phyloP scores from a whole-genome alignment of 2,329 filamentous ascomycete species.

The Colletotrichum australisinense region DNA sequence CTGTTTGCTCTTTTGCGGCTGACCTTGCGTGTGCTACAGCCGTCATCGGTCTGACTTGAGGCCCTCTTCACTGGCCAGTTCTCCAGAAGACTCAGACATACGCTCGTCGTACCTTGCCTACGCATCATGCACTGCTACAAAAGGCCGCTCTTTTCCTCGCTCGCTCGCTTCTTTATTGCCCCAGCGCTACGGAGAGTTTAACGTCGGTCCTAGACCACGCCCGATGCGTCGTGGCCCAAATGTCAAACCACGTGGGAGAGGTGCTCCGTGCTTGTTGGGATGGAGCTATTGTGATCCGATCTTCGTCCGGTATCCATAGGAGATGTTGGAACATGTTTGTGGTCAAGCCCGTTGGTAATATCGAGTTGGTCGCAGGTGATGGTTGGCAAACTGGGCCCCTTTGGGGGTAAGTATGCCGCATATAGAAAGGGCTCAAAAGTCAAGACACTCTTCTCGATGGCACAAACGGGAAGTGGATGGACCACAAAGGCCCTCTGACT shows the following conservation, averaged over 20 bases:
- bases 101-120: slow-evolving; percentile 24
- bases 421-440: not conserved
- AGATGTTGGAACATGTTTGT: not conserved
- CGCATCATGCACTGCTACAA: slow-evolving; percentile 28
- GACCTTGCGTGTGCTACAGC: slow-evolving; percentile 19
- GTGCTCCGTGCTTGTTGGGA: not conserved
- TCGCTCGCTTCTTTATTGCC: not conserved
- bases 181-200: not conserved
- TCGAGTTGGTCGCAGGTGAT: not conserved
- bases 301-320: not conserved
- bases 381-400: no score
- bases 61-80: not conserved
- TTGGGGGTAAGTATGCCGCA: no score
- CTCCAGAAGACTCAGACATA: slow-evolving; percentile 5
- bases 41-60: slow-evolving; percentile 17
- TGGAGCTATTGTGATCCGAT: not conserved
- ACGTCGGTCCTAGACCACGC: not conserved
- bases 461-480: not conserved
- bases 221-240: not conserved
- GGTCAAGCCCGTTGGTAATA: not conserved
- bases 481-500: not conserved
- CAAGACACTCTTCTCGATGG: not conserved
- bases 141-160: slow-evolving; percentile 14
- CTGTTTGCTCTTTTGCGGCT: slow-evolving; percentile 18
- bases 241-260: not conserved